Percentiles rank a stretch among this genome's conserved stretches.
phyloP scores from a whole-genome alignment of 768 basidiomycete species.

The Lentinula sp. region DNA sequence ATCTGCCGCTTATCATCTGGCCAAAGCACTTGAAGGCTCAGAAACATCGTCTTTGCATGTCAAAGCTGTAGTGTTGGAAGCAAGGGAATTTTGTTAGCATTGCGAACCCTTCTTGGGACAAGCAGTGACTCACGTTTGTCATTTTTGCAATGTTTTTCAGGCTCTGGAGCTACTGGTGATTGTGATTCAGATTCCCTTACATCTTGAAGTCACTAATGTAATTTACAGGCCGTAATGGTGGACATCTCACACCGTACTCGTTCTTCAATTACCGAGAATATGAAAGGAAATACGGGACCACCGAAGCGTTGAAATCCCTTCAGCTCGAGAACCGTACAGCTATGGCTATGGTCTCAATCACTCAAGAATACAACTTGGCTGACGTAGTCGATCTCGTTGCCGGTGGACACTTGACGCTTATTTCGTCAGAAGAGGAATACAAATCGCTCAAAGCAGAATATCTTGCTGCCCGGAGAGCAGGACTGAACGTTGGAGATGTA shows the following conservation, averaged over 20 bases:
- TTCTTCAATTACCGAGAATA: conserved; percentile 40
- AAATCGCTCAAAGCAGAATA: conserved; percentile 33
- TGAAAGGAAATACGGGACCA: conserved; percentile 32
- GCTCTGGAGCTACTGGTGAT: conserved; percentile 72
- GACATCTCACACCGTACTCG: conserved; percentile 55
- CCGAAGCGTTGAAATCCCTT: conserved; percentile 49
- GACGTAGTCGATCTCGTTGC: conserved; percentile 56
- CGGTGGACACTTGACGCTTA: conserved; percentile 45
- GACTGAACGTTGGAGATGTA: conserved; percentile 36
- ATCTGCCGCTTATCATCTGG: conserved; percentile 67
- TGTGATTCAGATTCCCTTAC: neutral
- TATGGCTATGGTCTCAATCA: conserved; percentile 39
- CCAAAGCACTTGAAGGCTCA: conserved; percentile 21
- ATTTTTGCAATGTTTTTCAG: conserved; percentile 21
- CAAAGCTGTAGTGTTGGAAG: conserved; percentile 69
- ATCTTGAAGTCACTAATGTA: neutral
- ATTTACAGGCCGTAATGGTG: conserved; percentile 65
- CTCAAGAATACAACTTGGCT: conserved; percentile 35
- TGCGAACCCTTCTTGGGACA: conserved; percentile 1
- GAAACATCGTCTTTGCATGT: conserved; percentile 18
- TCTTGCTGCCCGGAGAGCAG: conserved; percentile 46
- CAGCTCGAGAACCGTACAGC: conserved; percentile 55
- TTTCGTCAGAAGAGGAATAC: conserved; percentile 41
- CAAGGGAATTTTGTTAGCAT: conserved; percentile 76
- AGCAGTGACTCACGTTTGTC: no score